Conservation (phyloP, 2,329 filamentous ascomycete genomes). For the Daldinia eschscholtzii region DNA sequence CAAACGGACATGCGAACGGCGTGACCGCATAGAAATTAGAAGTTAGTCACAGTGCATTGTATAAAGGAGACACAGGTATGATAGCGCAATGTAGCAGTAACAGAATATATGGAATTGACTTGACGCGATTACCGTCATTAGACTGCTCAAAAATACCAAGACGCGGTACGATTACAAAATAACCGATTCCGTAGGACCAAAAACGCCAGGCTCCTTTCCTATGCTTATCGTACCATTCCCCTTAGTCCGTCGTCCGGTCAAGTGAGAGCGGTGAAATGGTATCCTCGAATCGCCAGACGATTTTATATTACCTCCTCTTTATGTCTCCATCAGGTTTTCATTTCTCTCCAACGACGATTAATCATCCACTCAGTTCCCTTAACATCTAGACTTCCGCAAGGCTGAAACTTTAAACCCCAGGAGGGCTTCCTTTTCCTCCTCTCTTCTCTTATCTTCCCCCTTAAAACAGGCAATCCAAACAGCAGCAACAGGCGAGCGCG, state of each 20-base stretch:
- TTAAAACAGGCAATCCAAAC: slow-evolving; percentile 68
- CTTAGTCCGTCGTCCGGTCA: not conserved
- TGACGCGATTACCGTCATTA: slow-evolving; percentile 16
- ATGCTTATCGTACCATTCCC: slow-evolving; percentile 6
- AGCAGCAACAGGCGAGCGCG: slow-evolving; percentile 69
- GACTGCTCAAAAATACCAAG: slow-evolving; percentile 14
- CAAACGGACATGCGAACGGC: slow-evolving; percentile 30
- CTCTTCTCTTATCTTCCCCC: not conserved
- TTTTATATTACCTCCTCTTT: slow-evolving; percentile 18
- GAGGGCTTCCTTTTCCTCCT: not conserved
- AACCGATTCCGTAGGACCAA: slow-evolving; percentile 24
- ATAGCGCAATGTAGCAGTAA: slow-evolving; percentile 29
- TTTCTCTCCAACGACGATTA: not conserved
- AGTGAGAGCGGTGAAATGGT: not conserved
- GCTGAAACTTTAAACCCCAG: not conserved
- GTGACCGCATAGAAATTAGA: slow-evolving; percentile 27
- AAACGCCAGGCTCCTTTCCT: slow-evolving; percentile 27
- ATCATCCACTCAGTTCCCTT: not conserved
- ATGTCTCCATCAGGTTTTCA: not conserved
- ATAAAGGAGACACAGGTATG: slow-evolving; percentile 16
- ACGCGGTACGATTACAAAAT: slow-evolving; percentile 31
- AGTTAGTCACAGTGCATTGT: slow-evolving; percentile 19
- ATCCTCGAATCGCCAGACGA: not conserved
- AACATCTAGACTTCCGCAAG: not conserved
- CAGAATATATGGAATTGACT: slow-evolving; percentile 17